These are phyloP conservation scores for Quillaja saponaria DNA, from an alignment of 306 rosid genomes.

Conservation along the genomic window DNA sequence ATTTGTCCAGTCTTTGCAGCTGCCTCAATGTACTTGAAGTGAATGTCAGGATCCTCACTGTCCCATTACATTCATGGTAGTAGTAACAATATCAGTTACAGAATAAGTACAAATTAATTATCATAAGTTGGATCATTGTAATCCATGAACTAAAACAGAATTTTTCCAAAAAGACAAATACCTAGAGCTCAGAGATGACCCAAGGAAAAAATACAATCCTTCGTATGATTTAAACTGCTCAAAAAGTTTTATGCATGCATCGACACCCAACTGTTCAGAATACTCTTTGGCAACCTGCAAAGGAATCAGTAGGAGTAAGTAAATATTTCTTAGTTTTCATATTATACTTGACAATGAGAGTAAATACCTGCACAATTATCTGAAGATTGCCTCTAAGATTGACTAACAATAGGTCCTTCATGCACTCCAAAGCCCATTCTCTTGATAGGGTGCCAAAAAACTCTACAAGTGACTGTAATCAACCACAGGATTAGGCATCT, in stretches of 20 bases:
- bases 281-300: conserved; percentile 95
- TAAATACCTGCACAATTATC: conserved; percentile 88
- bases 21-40: conserved; percentile 97
- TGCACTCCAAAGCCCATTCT: conserved; percentile 98
- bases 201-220: conserved; percentile 95
- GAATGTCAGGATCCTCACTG: conserved; percentile 99
- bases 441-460: conserved; percentile 90
- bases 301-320: conserved; percentile 29
- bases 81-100: background rate
- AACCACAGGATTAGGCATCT: conserved; percentile 32
- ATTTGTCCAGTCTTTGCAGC: conserved; percentile 99
- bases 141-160: conserved; percentile 11
- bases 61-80: conserved; percentile 29
- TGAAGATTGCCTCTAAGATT: conserved; percentile 98
- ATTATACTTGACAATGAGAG: conserved; percentile 2
- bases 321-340: conserved; percentile 16
- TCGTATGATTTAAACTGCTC: conserved; percentile 98
- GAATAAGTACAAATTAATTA: too few relatives aligned
- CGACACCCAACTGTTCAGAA: conserved; percentile 93
- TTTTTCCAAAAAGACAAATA: conserved; percentile 32
- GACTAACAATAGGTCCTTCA: conserved; percentile 97
- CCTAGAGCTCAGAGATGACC: conserved; percentile 98
- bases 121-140: conserved; percentile 8
- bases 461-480: conserved; percentile 88
- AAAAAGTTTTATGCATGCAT: conserved; percentile 88